These are phyloP conservation scores for Arxiozyma heterogenica DNA, from an alignment of 1,139 yeast species.

Conservation along the genomic window DNA sequence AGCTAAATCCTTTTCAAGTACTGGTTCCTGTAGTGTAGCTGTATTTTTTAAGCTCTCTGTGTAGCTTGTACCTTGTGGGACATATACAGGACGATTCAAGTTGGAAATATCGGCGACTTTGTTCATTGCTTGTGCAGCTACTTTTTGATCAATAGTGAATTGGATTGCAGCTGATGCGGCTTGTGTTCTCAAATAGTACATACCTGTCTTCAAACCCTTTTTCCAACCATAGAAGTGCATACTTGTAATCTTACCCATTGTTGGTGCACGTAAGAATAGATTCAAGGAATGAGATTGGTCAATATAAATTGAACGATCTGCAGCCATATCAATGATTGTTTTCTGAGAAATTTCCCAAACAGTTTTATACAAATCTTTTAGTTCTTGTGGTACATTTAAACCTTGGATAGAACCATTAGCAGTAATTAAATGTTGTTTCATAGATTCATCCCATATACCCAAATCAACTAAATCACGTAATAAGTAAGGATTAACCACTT, in stretches of 20 bases:
- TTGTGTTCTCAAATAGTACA: constrained; percentile 92
- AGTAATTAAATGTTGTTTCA: constrained; percentile 70
- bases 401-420: constrained; percentile 81
- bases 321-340: constrained; percentile 83
- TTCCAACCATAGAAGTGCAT: constrained; percentile 98
- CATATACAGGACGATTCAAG: constrained; percentile 44
- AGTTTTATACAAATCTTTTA: constrained; percentile 77
- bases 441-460: constrained; percentile 70
- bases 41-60: constrained; percentile 25
- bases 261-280: constrained; percentile 69
- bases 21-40: constrained; percentile 11
- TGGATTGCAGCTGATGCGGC: constrained; percentile 90
- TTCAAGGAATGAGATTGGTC: constrained; percentile 92
- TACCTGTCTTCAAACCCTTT: constrained; percentile 94
- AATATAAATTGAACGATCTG: constrained; percentile 84
- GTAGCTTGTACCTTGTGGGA: constrained; percentile 30
- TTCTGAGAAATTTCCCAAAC: constrained; percentile 96
- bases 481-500: constrained; percentile 74
- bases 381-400: constrained; percentile 64
- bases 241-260: constrained; percentile 83
- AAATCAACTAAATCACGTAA: constrained; percentile 71
- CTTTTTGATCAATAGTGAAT: constrained; percentile 55
- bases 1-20: not conserved
- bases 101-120: constrained; percentile 44
- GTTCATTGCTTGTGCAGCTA: constrained; percentile 42